Evolutionary conservation across 108 stramenopile genomes (phyloP), one percentile per base, ranked within the genome.

Genomic region (Nitzschia putrida): DNA sequence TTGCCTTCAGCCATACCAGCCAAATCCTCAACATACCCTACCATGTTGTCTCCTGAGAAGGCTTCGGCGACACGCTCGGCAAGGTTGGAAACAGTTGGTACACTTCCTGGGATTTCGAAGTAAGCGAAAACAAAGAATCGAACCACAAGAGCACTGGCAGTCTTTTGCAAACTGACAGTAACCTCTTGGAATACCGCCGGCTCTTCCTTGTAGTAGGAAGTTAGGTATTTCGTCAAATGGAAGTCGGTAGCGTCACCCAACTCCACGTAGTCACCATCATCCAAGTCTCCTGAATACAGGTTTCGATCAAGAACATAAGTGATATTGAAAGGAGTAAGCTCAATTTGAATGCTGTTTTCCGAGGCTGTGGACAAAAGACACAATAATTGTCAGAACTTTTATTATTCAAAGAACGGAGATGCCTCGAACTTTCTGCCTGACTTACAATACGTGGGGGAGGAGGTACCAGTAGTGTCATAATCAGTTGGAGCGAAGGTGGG

Each of bases 71-170:
- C 44, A 4, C 61, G 13, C 12, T 63, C 61, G 44, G 44, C 43
- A 0, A 63, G 44, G 24, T 63, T 63, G 42, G 44, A 44, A 41
- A 63, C 44, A 43, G 74, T 76, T 42, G 74, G 74, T 47, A 76
- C 74, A 44, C 69, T 56, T 6, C 74, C 74, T 26, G 74, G 74
- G 50, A 76, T 69, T 9, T 25, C 16, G 41, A 69, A 66, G 18
- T 43, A 42, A 0, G 59, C 37, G 16, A 41, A 51, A 0, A 76
- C 50, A 14, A 47, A 45, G 55, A 73, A 73, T 16, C 63, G 42
- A n/a, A 68, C 74, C 20, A 61, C 41, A 1, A 69, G 56, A 22
- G 52, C 64, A 64, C 61, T 24, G 13, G n/a, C 53, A 26, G 67
- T 68, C 42, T 39, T 56, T 43, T 68, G 54, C 21, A 68, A 11